Evolutionary conservation across 345 rosid species (phyloP).

Genomic region (Gossypium longicalyx): DNA sequence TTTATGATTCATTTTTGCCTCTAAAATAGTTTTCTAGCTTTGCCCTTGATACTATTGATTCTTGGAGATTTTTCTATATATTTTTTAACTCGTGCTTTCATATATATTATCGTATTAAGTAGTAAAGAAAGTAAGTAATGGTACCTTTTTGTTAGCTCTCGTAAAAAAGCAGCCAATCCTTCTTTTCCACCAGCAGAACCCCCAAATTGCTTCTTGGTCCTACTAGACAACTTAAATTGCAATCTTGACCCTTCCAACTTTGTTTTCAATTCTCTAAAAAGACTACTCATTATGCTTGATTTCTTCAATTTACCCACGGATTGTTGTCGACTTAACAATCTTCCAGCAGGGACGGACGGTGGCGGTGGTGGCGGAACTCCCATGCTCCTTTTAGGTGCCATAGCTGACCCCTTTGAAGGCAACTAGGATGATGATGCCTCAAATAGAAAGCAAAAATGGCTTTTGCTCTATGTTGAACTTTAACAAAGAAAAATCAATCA

Average conservation of each 20-base stretch:
- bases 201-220: slow-evolving; percentile 29
- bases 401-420: slow-evolving; percentile 36
- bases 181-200: slow-evolving; percentile 51
- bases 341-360: slow-evolving; percentile 51
- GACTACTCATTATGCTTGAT: slow-evolving; percentile 63
- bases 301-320: slow-evolving; percentile 69
- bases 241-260: slow-evolving; percentile 71
- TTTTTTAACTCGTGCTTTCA: too few relatives aligned
- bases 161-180: slow-evolving; percentile 95
- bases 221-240: slow-evolving; percentile 25
- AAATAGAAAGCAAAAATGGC: too few relatives aligned
- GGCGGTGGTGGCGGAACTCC: slow-evolving; percentile 81
- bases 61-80: too few relatives aligned
- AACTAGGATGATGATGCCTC: not conserved
- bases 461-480: not conserved
- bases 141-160: slow-evolving; percentile 88
- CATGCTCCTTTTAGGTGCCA: slow-evolving; percentile 29
- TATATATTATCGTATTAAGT: too few relatives aligned
- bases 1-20: too few relatives aligned
- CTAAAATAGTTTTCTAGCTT: too few relatives aligned
- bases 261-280: slow-evolving; percentile 65
- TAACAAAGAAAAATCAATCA: not conserved
- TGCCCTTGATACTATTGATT: too few relatives aligned
- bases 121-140: not conserved
- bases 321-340: slow-evolving; percentile 54